phyloP scores from a whole-genome alignment of 805 yeast genomes.

The Starmerella apis region DNA sequence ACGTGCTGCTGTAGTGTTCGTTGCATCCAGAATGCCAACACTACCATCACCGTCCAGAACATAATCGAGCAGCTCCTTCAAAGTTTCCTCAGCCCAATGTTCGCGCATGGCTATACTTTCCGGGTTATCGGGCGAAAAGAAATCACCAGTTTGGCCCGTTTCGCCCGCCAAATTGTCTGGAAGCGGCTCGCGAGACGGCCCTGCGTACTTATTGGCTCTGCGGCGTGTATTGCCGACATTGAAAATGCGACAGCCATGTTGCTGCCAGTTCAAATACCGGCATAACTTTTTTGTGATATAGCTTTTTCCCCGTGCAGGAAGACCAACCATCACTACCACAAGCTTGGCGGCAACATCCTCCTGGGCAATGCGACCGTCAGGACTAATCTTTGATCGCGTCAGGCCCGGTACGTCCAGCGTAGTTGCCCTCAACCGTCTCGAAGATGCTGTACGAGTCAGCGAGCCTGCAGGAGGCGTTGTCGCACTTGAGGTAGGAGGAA shows the following conservation, averaged over 20 bases:
- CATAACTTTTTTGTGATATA: conserved; percentile 86
- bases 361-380: conserved; percentile 43
- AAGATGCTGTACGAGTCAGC: conserved; percentile 15
- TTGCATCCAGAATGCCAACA: conserved; percentile 90
- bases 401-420: conserved; percentile 89
- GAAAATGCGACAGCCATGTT: conserved; percentile 80
- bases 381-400: conserved; percentile 66
- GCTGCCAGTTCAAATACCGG: conserved; percentile 85
- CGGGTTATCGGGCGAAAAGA: conserved; percentile 71
- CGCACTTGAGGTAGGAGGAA: conserved; percentile 11
- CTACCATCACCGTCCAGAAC: conserved; percentile 72
- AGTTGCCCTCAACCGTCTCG: conserved; percentile 43
- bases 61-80: conserved; percentile 73
- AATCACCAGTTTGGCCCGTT: conserved; percentile 59
- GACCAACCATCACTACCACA: conserved; percentile 92
- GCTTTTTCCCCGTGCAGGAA: conserved; percentile 41
- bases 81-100: conserved; percentile 92
- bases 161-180: conserved; percentile 5
- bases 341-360: conserved; percentile 69
- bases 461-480: not conserved
- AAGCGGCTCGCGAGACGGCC: conserved; percentile 60
- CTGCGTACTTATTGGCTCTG: conserved; percentile 48
- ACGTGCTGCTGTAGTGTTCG: conserved; percentile 69
- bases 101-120: conserved; percentile 61
- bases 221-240: conserved; percentile 94